phyloP scores from a whole-genome alignment of 1,139 yeast genomes.

The Nakaseomyces kungkrabaensis region DNA sequence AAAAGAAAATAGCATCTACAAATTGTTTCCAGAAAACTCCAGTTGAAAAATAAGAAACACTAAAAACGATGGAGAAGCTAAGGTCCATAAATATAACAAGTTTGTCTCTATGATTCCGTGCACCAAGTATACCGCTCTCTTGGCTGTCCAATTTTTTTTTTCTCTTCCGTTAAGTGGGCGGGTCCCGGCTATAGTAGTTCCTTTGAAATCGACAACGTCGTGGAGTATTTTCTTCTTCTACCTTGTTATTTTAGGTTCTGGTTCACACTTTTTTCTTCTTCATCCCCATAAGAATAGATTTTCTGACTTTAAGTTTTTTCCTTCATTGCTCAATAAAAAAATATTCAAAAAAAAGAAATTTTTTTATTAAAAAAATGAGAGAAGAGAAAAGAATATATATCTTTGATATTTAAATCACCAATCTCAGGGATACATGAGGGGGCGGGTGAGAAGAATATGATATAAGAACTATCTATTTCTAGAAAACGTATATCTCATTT shows the following conservation, averaged over 20 bases:
- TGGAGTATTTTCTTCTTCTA: neutral
- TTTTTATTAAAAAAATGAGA: neutral
- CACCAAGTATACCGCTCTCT: neutral
- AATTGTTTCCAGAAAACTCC: too few relatives aligned
- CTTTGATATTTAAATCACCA: neutral
- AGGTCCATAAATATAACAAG: too few relatives aligned
- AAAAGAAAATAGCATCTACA: too few relatives aligned
- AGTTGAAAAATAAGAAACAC: too few relatives aligned
- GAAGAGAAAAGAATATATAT: neutral
- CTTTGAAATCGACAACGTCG: neutral
- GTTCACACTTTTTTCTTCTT: neutral
- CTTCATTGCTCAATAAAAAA: neutral
- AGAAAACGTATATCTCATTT: neutral
- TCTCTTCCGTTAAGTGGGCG: neutral
- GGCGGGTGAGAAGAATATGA: neutral
- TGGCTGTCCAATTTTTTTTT: neutral
- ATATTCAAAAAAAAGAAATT: neutral
- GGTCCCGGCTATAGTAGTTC: neutral
- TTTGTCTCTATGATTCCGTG: neutral
- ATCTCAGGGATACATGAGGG: neutral
- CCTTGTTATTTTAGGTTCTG: neutral
- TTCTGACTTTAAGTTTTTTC: constrained; percentile 1
- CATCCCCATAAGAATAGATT: neutral
- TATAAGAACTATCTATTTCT: neutral
- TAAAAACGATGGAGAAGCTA: too few relatives aligned